phyloP scores from a whole-genome alignment of 768 basidiomycete species.

The Collybia sordida region DNA sequence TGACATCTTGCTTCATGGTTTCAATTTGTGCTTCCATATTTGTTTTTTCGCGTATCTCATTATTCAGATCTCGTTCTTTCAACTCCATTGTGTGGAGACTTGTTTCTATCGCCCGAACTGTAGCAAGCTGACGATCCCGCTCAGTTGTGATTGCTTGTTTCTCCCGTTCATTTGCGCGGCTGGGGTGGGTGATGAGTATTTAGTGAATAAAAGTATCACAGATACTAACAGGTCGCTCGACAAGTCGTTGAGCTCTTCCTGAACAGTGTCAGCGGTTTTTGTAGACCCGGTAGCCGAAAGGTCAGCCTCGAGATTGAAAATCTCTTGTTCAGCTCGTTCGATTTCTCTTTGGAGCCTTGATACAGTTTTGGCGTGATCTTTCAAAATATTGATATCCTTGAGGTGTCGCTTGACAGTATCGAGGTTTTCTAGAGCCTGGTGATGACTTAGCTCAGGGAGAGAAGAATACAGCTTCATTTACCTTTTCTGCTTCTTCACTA shows the following conservation, averaged over 20 bases:
- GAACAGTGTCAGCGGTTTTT: conserved; percentile 84
- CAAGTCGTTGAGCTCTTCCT: conserved; percentile 69
- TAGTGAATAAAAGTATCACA: neutral
- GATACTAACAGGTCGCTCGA: conserved; percentile 61
- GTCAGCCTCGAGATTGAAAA: conserved; percentile 62
- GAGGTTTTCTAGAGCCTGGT: conserved; percentile 53
- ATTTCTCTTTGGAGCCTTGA: conserved; percentile 59
- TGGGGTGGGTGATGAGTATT: conserved; percentile 21
- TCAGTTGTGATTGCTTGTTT: conserved; percentile 55
- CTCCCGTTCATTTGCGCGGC: conserved; percentile 68
- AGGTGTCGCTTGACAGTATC: conserved; percentile 55
- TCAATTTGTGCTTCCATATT: conserved; percentile 54
- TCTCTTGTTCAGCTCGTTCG: conserved; percentile 59
- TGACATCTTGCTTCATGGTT: conserved; percentile 58
- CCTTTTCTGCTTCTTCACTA: conserved; percentile 60
- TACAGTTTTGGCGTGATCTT: conserved; percentile 60
- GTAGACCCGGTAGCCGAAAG: conserved; percentile 72
- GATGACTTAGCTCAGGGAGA: conserved; percentile 3
- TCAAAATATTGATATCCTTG: conserved; percentile 58
- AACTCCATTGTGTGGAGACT: conserved; percentile 65
- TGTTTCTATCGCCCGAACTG: conserved; percentile 55
- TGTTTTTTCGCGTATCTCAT: conserved; percentile 59
- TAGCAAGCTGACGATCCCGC: conserved; percentile 56
- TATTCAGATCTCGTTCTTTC: conserved; percentile 54
- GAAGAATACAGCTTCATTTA: conserved; percentile 23